Base-by-base conservation (phyloP, 768 basidiomycete species). In the Mycena crocata region DNA sequence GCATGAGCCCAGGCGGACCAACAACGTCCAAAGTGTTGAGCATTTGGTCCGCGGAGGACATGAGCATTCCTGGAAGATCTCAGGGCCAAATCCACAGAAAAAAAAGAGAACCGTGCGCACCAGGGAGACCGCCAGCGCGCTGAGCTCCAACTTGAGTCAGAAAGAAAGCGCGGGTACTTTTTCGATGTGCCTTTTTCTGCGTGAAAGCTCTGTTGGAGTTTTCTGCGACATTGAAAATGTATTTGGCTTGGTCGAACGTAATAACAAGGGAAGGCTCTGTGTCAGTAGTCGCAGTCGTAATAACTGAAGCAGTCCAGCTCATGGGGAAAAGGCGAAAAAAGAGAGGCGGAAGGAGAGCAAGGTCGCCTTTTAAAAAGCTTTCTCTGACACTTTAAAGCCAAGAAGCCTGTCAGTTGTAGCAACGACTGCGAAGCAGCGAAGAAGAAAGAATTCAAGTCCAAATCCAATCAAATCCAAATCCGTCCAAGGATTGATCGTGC, bases 171-270 rank as follows among this genome's bases (percentile, higher is more conserved):
- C 83, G 85, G 6, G 92, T 83, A 70, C 87, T 91, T 74, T 84
- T 88, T 85, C 93, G 87, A 52, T 87, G 87, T 48, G 85, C 80
- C 68, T 80, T 82, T 64, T 88, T 88, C 79, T 95, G 91, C 19
- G 90, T 78, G 74, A 92, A 92, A 0, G 91, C 80, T 37, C 96
- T 82, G 45, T 89, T 90, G 2, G 91, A 89, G 64, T 91, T 92
- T 77, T 98, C 95, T 10, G 93, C 91, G 23, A 84, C 89, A 77
- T 96, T 96, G 84, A 98, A 95, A 40, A 96, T 84, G 71, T 96
- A 98, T 71, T 94, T 92, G 15, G 87, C 90, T 17, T 70, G 61
- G 69, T 93, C 91, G 75, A 95, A 96, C 1, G 85, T 83, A 69
- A 97, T 78, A 64, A 92, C 79, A 28, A 98, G 79, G 12, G 91